Evolutionary conservation across 2,329 filamentous ascomycete species (phyloP), one percentile per base, ranked within the genome.

Genomic region (Beauveria brongniartii): DNA sequence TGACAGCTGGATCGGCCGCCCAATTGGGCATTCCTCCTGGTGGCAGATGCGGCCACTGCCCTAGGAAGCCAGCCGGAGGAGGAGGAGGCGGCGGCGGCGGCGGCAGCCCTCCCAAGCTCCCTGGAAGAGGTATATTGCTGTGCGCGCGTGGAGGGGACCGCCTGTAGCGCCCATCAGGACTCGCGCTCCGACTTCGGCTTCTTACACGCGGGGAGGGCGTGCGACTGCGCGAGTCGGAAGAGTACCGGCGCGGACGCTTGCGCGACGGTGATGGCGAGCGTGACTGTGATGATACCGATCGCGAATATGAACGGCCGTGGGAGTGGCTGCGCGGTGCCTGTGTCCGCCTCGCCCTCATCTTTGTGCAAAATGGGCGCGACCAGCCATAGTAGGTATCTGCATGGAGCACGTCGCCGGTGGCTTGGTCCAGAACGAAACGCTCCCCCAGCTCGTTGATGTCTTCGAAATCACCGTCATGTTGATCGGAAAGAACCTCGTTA

Each of bases 371-470:
- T 1, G 78, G 78, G 44, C 83, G 82, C 5, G 91, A 93, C 92
- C 92, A 96, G 63, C 91, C 92, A 70, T 95, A 95, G 71, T 95
- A 95, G 1, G 89, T 90, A 64, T 90, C 86, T 1, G 86, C 87
- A 7, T 80, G 79, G 7, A 86, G 70, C 2, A 87, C 74, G 3
- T 88, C 83, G 0, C 86, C 86, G 0, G 83, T 88, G n/a, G 83
- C 75, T 65, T 87, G 84, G 66, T 91, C 85, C 3, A 83, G 71
- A 20, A 86, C 75, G 57, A 91, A 77, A 18, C 81, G 75, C 70
- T 94, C 88, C 12, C 91, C 91, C 62, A 94, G 78, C 65, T 88
- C 85, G 68, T 91, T 88, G n/a, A 93, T 75, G 64, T 91, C 86
- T n/a, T 79, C 73, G 5, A 78, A 69, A 7, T 16, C 9, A 22